These are phyloP conservation scores for Blastobotrys ciferrii DNA, from an alignment of 1,139 yeast genomes.

Conservation along the genomic window DNA sequence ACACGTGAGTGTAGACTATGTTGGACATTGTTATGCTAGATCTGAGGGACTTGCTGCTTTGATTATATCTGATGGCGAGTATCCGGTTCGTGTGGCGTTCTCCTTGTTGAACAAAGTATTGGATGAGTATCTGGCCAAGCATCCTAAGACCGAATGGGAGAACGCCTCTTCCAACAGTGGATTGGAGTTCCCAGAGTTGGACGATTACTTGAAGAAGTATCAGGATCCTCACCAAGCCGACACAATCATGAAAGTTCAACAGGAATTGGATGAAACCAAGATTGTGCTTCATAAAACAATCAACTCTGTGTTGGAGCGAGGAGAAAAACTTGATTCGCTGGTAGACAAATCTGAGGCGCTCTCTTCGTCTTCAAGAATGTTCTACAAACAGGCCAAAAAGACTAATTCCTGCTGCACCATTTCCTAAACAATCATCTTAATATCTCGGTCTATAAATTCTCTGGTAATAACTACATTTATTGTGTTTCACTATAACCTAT, in stretches of 20 bases:
- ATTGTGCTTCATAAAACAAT: slow-evolving; percentile 94
- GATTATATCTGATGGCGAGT: slow-evolving; percentile 87
- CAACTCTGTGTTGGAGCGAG: slow-evolving; percentile 90
- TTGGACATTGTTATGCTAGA: slow-evolving; percentile 90
- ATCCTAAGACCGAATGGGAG: slow-evolving; percentile 74
- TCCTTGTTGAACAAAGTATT: slow-evolving; percentile 84
- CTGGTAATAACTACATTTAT: background rate
- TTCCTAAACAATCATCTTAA: slow-evolving; percentile 44
- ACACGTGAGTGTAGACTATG: slow-evolving; percentile 44
- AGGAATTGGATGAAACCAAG: slow-evolving; percentile 96
- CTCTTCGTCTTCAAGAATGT: slow-evolving; percentile 84
- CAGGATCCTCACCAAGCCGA: slow-evolving; percentile 98
- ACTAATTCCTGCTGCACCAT: slow-evolving; percentile 93
- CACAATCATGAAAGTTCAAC: slow-evolving; percentile 94
- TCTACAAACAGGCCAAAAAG: slow-evolving; percentile 95
- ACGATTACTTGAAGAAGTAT: slow-evolving; percentile 71
- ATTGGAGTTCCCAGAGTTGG: slow-evolving; percentile 61
- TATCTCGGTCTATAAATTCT: background rate
- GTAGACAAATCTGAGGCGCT: slow-evolving; percentile 95
- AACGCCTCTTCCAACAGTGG: slow-evolving; percentile 44
- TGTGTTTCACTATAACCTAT: background rate
- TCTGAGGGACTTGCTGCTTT: slow-evolving; percentile 94
- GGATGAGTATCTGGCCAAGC: slow-evolving; percentile 85
- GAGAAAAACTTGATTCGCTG: slow-evolving; percentile 89
- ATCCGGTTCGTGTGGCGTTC: slow-evolving; percentile 97